Base-by-base conservation (phyloP, 1,284 basidiomycete species). In the Fomitopsis palustris region DNA sequence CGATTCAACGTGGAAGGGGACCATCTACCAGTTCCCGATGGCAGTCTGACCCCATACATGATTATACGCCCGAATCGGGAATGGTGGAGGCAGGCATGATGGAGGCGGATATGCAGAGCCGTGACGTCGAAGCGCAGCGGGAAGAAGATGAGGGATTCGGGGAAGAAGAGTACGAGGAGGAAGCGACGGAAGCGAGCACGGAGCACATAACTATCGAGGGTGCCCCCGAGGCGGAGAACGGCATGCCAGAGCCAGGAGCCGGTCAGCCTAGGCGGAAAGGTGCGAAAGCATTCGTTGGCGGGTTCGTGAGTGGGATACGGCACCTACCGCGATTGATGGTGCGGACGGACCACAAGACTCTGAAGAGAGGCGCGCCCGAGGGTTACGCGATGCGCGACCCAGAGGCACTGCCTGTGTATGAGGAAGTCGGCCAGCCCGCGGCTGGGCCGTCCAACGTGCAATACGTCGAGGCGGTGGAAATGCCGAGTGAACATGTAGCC, bases 251-350 rank as follows among this genome's bases (percentile, higher is more conserved):
- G 31, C 42, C 8, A 21, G 23, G 9, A 19, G 16, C 35, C 51
- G 56, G 21, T 29, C 41, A 29, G 17, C 33, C 31, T 6, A 61
- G 19, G 47, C 38, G 45, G 19, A 64, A 65, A n/a, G 54, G 63
- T 42, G 62, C 58, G 54, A 65, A 54, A 49, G 58, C 57, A 17
- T 73, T 73, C 53, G 72, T 75, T 1, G 73, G 73, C n/a, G 73
- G 73, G 0, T 75, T 75, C 57, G 62, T 74, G 4, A 56, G 64
- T 1, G 58, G 64, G 9, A 59, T 74, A 54, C 67, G 60, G 60
- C 68, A 61, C 49, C 56, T 74, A 5, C 72, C 73, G 0, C 64
- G 59, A 42, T 67, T 62, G 2, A 60, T 73, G 59, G 27, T 67
- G 65, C 54, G 65, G 64, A 25, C 56, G 37, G 68, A 67, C 43